Conservation (phyloP, 192 early-diverging fungal genomes). For the Kickxella alabastrina region DNA sequence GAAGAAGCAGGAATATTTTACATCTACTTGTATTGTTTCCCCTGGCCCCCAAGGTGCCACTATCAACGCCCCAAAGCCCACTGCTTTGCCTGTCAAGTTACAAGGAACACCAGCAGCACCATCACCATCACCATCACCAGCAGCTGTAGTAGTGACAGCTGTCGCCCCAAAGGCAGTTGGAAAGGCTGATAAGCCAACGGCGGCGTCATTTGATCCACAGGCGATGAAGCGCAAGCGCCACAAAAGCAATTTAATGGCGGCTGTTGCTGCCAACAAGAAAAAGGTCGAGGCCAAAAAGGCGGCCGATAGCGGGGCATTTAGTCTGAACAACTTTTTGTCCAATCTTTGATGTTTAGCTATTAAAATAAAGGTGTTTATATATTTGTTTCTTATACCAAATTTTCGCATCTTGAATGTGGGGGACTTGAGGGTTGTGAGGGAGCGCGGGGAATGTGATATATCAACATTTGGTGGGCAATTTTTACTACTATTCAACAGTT, state of each 20-base stretch:
- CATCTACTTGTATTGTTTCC: neutral
- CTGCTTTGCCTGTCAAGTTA: too few species aligned
- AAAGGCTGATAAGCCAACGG: neutral
- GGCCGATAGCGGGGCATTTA: constrained; percentile 12
- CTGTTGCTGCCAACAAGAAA: constrained; percentile 43
- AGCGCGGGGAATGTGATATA: too few species aligned
- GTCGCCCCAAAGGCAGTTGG: neutral
- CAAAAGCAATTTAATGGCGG: constrained; percentile 44
- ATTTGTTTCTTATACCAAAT: too few species aligned
- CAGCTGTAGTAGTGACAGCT: neutral
- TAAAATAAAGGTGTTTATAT: too few species aligned
- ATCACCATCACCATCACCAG: too few species aligned
- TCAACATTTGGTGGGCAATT: too few species aligned
- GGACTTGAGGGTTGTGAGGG: too few species aligned
- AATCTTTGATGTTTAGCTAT: constrained; percentile 2
- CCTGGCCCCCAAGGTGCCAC: too few species aligned
- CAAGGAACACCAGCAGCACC: neutral
- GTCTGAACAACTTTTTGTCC: constrained; percentile 35
- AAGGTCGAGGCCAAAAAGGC: constrained; percentile 28
- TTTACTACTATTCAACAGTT: too few species aligned
- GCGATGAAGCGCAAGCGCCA: constrained; percentile 40
- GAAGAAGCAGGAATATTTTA: too few species aligned
- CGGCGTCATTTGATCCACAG: constrained; percentile 2
- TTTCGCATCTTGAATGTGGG: too few species aligned
- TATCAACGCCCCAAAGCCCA: neutral